Conservation (phyloP, 768 basidiomycete species). For the Mycena rosella region DNA sequence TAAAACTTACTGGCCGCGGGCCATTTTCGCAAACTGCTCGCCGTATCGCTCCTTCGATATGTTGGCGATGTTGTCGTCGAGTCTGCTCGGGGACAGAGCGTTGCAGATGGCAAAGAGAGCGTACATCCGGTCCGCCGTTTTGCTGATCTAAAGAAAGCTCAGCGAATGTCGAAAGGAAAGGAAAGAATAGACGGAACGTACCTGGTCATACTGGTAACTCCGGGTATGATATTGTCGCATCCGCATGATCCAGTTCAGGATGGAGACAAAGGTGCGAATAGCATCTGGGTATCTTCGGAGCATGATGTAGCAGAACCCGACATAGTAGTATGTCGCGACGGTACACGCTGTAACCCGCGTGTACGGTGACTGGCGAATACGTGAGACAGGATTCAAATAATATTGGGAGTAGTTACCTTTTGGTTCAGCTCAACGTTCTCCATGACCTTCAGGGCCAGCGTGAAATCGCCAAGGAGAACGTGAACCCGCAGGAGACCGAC, state of each 20-base stretch:
- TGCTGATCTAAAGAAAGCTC: conserved; percentile 77
- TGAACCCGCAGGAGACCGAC: conserved; percentile 97
- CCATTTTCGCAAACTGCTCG: conserved; percentile 91
- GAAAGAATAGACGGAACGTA: conserved; percentile 44
- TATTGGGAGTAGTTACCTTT: conserved; percentile 62
- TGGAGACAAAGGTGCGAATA: conserved; percentile 91
- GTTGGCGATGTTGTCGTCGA: conserved; percentile 96
- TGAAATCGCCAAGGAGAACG: conserved; percentile 95
- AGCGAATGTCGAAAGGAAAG: conserved; percentile 4
- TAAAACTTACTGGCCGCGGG: conserved; percentile 71
- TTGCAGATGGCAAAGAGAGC: conserved; percentile 95
- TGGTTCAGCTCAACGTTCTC: conserved; percentile 93
- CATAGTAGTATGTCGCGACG: conserved; percentile 94
- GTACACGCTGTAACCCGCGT: conserved; percentile 97
- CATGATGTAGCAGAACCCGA: conserved; percentile 97
- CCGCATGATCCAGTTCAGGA: conserved; percentile 95
- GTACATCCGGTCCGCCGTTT: conserved; percentile 98
- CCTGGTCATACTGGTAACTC: conserved; percentile 97
- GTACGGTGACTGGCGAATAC: conserved; percentile 74
- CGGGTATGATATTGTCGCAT: conserved; percentile 98
- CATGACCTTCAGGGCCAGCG: conserved; percentile 94
- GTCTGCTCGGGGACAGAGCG: conserved; percentile 89
- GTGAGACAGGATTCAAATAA: conserved; percentile 26
- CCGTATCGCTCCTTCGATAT: conserved; percentile 93
- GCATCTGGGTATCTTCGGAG: conserved; percentile 96